A percentile compares a stretch with the other conserved stretches of the same genome.
These are phyloP conservation scores for Coniella vitis DNA, from an alignment of 2,329 filamentous ascomycete genomes.

Conservation along the genomic window DNA sequence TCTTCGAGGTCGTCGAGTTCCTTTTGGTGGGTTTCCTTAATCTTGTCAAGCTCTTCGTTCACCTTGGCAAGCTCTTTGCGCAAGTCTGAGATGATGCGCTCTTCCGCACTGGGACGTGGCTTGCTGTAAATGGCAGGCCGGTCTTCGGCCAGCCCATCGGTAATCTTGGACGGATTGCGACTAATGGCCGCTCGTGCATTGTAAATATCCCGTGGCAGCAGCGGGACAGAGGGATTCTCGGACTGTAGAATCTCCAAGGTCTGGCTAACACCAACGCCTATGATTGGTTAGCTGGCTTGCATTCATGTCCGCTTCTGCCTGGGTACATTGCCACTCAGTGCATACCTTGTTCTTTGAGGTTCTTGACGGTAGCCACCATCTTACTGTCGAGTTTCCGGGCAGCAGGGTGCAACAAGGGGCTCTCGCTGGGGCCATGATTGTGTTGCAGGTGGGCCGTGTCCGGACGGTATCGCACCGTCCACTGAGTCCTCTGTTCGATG, in stretches of 20 bases:
- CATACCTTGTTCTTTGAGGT: conserved; percentile 59
- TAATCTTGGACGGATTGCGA: conserved; percentile 56
- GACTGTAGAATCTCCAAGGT: conserved; percentile 60
- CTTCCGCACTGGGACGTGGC: conserved; percentile 55
- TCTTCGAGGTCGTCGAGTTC: conserved; percentile 52
- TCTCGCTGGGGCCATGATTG: conserved; percentile 61
- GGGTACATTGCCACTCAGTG: no score
- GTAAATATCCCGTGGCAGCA: conserved; percentile 60
- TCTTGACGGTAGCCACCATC: conserved; percentile 61
- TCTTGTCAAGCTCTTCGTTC: conserved; percentile 48
- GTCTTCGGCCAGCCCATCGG: conserved; percentile 52
- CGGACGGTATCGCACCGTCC: conserved; percentile 59
- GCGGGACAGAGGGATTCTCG: conserved; percentile 56
- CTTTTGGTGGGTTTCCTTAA: conserved; percentile 49
- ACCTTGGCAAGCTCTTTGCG: conserved; percentile 53
- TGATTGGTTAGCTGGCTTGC: conserved; percentile 26
- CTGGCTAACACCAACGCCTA: conserved; percentile 58
- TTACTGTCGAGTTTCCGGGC: conserved; percentile 60
- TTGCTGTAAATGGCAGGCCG: conserved; percentile 61
- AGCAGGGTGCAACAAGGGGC: conserved; percentile 58
- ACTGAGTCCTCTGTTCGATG: conserved; percentile 60
- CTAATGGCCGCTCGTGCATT: conserved; percentile 62
- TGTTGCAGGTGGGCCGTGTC: conserved; percentile 51
- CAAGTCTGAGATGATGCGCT: conserved; percentile 56
- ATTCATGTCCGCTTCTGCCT: not conserved